Evolutionary conservation across 1,284 basidiomycete genomes (phyloP).

Genomic region (Salmacisia buchloeana): DNA sequence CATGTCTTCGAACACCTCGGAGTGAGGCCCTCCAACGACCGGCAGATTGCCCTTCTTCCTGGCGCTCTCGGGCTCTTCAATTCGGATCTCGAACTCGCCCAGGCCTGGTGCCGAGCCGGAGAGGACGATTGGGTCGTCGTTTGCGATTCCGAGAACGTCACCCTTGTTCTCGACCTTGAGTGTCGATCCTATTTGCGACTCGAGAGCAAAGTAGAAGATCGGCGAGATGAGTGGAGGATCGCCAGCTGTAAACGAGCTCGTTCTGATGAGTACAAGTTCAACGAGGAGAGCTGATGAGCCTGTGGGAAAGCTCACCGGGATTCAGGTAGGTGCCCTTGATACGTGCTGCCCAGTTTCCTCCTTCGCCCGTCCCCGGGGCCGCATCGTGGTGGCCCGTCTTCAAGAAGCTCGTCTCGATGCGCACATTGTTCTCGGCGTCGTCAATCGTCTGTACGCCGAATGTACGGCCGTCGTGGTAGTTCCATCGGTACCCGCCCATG

Average conservation of each 20-base stretch:
- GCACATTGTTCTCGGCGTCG: conserved; percentile 74
- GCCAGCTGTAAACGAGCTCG: background rate
- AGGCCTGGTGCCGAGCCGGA: conserved; percentile 69
- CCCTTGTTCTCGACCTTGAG: conserved; percentile 68
- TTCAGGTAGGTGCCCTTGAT: conserved; percentile 76
- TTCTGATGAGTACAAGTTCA: too few species aligned
- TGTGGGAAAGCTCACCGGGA: conserved; percentile 54
- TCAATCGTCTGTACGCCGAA: conserved; percentile 78
- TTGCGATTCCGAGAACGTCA: conserved; percentile 60
- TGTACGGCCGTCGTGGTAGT: conserved; percentile 74
- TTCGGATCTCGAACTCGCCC: conserved; percentile 71
- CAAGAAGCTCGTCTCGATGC: conserved; percentile 75
- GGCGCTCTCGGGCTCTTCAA: conserved; percentile 65
- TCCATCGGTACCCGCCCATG: conserved; percentile 76
- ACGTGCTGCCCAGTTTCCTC: conserved; percentile 73
- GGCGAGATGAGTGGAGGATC: conserved; percentile 56
- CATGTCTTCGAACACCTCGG: conserved; percentile 61
- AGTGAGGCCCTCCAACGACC: conserved; percentile 56
- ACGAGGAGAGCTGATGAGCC: background rate
- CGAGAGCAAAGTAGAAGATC: conserved; percentile 78
- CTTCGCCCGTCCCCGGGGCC: conserved; percentile 48
- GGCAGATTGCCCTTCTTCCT: conserved; percentile 55
- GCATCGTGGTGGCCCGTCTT: conserved; percentile 58
- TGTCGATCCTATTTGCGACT: conserved; percentile 55
- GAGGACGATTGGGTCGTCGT: conserved; percentile 59